A percentile compares a stretch with the other conserved stretches of the same genome.
Conservation (phyloP, 148 eudicot genomes). For the Camellia granthamiana region DNA sequence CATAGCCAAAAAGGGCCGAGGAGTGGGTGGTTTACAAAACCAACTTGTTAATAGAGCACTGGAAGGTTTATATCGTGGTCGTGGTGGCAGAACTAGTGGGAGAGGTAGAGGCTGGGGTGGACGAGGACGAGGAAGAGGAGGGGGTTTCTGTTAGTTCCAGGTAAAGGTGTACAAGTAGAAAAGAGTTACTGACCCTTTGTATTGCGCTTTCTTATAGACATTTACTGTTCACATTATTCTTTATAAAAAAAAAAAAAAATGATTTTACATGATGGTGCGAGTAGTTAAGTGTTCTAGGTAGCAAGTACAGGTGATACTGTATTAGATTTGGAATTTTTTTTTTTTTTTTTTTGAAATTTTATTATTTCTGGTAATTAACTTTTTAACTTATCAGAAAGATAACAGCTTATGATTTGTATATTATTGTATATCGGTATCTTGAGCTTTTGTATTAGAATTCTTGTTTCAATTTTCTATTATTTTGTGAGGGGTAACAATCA, state of each 20-base stretch:
- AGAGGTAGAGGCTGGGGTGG: slow-evolving; percentile 57
- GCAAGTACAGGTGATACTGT: no score
- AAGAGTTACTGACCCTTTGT: not conserved
- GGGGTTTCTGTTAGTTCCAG: slow-evolving; percentile 28
- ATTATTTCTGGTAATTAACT: no score
- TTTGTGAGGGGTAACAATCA: no score
- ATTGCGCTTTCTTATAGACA: slow-evolving; percentile 9
- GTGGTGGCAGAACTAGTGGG: slow-evolving; percentile 17
- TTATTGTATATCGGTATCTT: no score
- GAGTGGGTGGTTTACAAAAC: slow-evolving; percentile 54
- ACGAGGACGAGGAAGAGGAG: slow-evolving; percentile 75
- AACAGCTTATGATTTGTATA: no score
- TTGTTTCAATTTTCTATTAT: no score
- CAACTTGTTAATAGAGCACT: slow-evolving; percentile 70
- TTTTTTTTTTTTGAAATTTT: no score
- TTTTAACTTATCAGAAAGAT: no score
- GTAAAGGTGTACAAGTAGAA: not conserved
- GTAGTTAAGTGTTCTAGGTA: not conserved
- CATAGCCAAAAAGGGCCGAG: slow-evolving; percentile 67
- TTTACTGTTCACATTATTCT: not conserved
- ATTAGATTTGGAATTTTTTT: no score
- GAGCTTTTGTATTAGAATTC: no score
- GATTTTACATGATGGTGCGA: not conserved
- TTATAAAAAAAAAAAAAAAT: not conserved
- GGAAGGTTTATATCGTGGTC: slow-evolving; percentile 46